Conservation (phyloP, 371 early-diverging fungal species). For the Dichotomocladium elegans region DNA sequence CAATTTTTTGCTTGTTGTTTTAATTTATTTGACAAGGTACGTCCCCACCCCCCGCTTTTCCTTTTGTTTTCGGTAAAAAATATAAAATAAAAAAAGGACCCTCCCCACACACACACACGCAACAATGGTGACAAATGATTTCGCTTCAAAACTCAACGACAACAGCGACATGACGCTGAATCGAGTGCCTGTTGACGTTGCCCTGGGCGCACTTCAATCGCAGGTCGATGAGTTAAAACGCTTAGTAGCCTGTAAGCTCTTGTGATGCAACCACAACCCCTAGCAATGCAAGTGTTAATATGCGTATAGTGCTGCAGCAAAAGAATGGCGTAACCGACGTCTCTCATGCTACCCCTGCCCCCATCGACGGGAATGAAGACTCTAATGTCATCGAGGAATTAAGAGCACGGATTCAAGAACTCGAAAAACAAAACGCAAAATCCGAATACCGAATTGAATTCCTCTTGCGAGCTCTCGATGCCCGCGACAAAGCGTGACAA, state of each 20-base stretch:
- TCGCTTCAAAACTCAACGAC: conserved; percentile 1
- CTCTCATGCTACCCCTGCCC: too few species aligned
- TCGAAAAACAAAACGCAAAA: conserved; percentile 28
- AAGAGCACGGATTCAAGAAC: conserved; percentile 14
- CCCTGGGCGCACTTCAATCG: conserved; percentile 25
- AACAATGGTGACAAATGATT: conserved; percentile 1
- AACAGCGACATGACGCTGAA: conserved; percentile 5
- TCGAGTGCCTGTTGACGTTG: conserved; percentile 30
- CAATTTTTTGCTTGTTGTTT: too few species aligned
- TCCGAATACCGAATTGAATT: conserved; percentile 39
- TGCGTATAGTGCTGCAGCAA: too few species aligned
- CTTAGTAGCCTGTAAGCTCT: conserved; percentile 13
- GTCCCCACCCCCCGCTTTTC: background rate
- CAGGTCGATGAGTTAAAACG: conserved; percentile 31
- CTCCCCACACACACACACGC: background rate
- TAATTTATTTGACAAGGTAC: too few species aligned
- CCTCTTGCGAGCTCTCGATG: conserved; percentile 29
- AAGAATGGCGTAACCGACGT: background rate
- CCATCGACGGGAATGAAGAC: background rate
- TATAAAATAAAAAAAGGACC: too few species aligned
- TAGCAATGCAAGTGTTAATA: too few species aligned
- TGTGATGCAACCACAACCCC: background rate
- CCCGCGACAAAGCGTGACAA: background rate
- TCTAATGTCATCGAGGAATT: conserved; percentile 20
- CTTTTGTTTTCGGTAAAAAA: too few species aligned